Evolutionary conservation across 768 basidiomycete species (phyloP).

Genomic region (Leccinum subtestaceum): DNA sequence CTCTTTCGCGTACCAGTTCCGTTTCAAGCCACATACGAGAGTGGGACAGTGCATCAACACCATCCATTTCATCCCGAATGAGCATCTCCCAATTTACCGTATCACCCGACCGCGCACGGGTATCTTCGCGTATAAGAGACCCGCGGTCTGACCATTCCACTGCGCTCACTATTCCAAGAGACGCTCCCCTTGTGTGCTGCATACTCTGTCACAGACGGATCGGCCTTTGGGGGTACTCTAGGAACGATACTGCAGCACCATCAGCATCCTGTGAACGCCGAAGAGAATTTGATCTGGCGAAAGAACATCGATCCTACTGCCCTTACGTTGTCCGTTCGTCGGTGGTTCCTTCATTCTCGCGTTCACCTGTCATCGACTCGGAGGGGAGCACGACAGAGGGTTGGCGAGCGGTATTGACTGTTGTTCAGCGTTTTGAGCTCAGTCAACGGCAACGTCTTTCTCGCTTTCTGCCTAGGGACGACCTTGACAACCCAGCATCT

Average conservation of each 20-base stretch:
- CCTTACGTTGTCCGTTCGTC: constrained; percentile 80
- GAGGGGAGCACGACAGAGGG: constrained; percentile 52
- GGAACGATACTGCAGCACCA: constrained; percentile 12
- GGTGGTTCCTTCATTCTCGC: constrained; percentile 53
- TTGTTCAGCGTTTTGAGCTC: constrained; percentile 64
- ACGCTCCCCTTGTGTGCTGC: constrained; percentile 60
- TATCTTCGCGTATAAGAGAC: constrained; percentile 8
- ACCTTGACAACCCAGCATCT: constrained; percentile 33
- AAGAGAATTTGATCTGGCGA: constrained; percentile 68
- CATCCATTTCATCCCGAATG: constrained; percentile 19
- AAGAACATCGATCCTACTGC: constrained; percentile 83
- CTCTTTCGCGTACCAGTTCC: constrained; percentile 33
- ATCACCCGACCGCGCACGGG: constrained; percentile 15
- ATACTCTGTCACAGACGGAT: constrained; percentile 73
- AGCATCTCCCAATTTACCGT: constrained; percentile 17
- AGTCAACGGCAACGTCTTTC: constrained; percentile 49
- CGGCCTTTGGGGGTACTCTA: constrained; percentile 72
- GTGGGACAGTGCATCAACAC: constrained; percentile 21
- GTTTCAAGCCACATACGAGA: constrained; percentile 23
- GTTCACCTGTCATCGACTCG: constrained; percentile 18
- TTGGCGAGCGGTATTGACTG: constrained; percentile 75
- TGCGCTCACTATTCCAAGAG: constrained; percentile 24
- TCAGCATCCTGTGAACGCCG: constrained; percentile 20
- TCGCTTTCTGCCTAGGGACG: constrained; percentile 27
- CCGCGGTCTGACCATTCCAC: background rate